Percentiles rank a stretch among this genome's conserved stretches.
phyloP scores from a whole-genome alignment of 139 green algal species.

The Chlamydomonas sp. region DNA sequence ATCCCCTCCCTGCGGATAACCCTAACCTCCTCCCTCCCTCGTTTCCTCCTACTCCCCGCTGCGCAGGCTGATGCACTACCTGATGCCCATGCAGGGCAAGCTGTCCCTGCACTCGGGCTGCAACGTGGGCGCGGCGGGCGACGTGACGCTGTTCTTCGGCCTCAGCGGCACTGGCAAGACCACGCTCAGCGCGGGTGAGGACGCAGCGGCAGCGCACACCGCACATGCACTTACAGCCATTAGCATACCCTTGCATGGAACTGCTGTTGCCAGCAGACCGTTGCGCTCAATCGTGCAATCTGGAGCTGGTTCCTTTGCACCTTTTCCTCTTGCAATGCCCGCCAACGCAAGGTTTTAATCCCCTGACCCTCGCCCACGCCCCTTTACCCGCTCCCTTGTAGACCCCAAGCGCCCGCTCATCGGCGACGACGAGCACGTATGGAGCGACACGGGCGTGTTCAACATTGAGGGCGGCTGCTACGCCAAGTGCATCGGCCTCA shows the following conservation, averaged over 20 bases:
- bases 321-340: too few relatives aligned
- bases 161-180: constrained; percentile 88
- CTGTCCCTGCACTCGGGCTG: constrained; percentile 92
- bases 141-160: constrained; percentile 90
- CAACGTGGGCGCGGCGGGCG: constrained; percentile 79
- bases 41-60: not conserved
- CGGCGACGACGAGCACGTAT: constrained; percentile 96
- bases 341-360: too few relatives aligned
- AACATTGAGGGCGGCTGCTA: constrained; percentile 98
- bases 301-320: too few relatives aligned
- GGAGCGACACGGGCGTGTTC: constrained; percentile 88
- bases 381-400: constrained; percentile 5
- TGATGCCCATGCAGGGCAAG: constrained; percentile 86
- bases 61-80: constrained; percentile 90
- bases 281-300: too few relatives aligned
- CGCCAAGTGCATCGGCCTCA: constrained; percentile 88
- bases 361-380: not conserved
- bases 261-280: too few relatives aligned
- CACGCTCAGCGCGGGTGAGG: constrained; percentile 63
- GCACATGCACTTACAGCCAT: too few relatives aligned
- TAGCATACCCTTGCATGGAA: too few relatives aligned
- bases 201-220: not conserved
- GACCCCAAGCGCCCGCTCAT: constrained; percentile 88
- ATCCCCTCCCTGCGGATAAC: not conserved
- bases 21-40: not conserved